Conservation (phyloP, 225 moss, liverwort and hornwort genomes). For the Polytrichum formosum region DNA sequence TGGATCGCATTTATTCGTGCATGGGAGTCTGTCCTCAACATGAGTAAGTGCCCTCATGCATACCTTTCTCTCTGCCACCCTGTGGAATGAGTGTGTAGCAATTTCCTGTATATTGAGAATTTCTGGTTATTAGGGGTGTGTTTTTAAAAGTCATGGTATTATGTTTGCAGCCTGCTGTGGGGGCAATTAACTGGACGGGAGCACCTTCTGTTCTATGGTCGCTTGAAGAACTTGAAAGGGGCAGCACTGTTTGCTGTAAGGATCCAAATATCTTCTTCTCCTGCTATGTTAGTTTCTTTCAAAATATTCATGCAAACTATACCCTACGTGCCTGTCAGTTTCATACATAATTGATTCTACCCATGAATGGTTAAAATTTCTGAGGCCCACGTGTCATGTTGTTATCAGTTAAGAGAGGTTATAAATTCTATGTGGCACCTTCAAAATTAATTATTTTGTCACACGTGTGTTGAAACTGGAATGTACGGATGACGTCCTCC, state of each 20-base stretch:
- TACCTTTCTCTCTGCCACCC: too few species aligned
- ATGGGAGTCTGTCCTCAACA: slow-evolving; percentile 98
- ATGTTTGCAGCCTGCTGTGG: slow-evolving; percentile 70
- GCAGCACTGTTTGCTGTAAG: slow-evolving; percentile 56
- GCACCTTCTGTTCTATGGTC: slow-evolving; percentile 84
- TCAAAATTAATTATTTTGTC: too few species aligned
- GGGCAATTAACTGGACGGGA: slow-evolving; percentile 71
- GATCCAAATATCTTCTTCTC: not conserved
- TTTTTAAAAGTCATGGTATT: too few species aligned
- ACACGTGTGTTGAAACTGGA: too few species aligned
- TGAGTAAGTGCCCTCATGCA: slow-evolving; percentile 43
- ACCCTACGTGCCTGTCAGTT: too few species aligned
- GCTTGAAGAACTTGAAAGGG: slow-evolving; percentile 70
- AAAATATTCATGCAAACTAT: not conserved
- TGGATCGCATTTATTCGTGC: slow-evolving; percentile 74
- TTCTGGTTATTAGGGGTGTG: too few species aligned
- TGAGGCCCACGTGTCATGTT: too few species aligned
- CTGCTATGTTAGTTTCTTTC: not conserved
- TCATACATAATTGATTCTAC: too few species aligned
- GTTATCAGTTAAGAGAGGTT: too few species aligned
- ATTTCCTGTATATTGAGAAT: not conserved
- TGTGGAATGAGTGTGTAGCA: not conserved
- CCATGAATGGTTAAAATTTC: too few species aligned
- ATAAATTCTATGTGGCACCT: too few species aligned
- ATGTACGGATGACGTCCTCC: too few species aligned